Evolutionary conservation across 2,329 filamentous ascomycete species (phyloP).

Genomic region (Fusarium gaditjirri): DNA sequence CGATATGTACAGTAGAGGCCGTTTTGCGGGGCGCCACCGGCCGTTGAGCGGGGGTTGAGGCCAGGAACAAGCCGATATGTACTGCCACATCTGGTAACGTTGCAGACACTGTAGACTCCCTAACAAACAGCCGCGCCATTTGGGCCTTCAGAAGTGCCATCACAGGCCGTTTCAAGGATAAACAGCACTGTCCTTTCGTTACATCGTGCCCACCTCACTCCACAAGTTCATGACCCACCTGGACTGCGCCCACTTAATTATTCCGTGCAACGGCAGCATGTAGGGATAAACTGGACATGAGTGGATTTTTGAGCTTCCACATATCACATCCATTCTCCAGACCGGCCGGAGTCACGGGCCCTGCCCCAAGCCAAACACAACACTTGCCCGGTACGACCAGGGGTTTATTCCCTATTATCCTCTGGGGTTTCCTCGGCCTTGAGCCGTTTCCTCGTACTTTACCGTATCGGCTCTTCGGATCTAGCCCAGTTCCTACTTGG

Average conservation of each 20-base stretch:
- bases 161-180: neutral
- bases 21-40: constrained; percentile 30
- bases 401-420: constrained; percentile 24
- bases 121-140: constrained; percentile 2
- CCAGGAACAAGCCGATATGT: constrained; percentile 29
- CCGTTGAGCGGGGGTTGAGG: constrained; percentile 6
- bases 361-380: constrained; percentile 26
- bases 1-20: neutral
- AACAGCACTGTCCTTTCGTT: constrained; percentile 34
- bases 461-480: constrained; percentile 40
- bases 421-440: constrained; percentile 15
- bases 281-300: constrained; percentile 27
- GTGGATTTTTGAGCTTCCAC: constrained; percentile 23
- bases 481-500: constrained; percentile 31
- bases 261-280: constrained; percentile 24
- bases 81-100: constrained; percentile 18
- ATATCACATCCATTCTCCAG: constrained; percentile 35
- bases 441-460: constrained; percentile 30
- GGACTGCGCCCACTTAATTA: constrained; percentile 22
- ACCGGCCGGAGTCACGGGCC: constrained; percentile 38
- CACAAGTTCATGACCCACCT: constrained; percentile 41
- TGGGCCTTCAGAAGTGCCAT: neutral
- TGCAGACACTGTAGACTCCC: constrained; percentile 25
- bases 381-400: constrained; percentile 29
- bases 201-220: constrained; percentile 41